Evolutionary conservation across 1,284 basidiomycete species (phyloP), one percentile per base, ranked within the genome.

Genomic region (Puccinia coronata): DNA sequence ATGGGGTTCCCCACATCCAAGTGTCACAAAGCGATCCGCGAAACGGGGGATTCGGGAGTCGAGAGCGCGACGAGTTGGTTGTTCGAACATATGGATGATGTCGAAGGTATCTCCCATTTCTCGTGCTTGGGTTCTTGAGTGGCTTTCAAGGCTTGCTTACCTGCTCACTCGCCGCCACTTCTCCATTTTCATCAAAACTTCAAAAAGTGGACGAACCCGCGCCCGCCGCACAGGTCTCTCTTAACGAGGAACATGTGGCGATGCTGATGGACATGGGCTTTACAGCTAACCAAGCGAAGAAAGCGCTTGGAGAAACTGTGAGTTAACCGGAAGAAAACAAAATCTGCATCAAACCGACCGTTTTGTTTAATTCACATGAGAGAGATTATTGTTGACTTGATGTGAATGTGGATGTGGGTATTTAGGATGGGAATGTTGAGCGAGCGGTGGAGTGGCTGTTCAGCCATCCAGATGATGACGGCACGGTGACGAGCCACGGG

Each of bases 401-500:
- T n/a, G n/a, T n/a, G n/a, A n/a, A n/a, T n/a, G n/a, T n/a, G n/a
- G n/a, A n/a, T 28, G 23, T 1, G 28, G 18, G 18, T 65, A 18
- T 2, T 2, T 83, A 95, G 92, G 88, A 88, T 61, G 91, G 91
- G 25, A 90, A 94, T 84, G 87, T 91, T 0, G 95, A 96, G 84
- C 90, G 92, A 34, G 96, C 96, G 0, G 91, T 98, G 2, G 96
- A 97, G 83, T 99, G 96, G 96, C 88, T 98, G n/a, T 98, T 99
- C 87, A 94, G 90, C 82, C 93, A 99, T 84, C 92, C 95, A 0
- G 94, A 94, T 81, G 95, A 98, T 84, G 88, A 86, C 0, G 95
- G 94, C n/a, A 25, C 91, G 93, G 84, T 91, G 91, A 23, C 84
- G 85, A 23, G 82, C 85, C 0, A 82, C 88, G 20, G 6, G 51